A percentile compares a stretch with the other conserved stretches of the same genome.
These are phyloP conservation scores for Caryopteris hybrid DNA, from an alignment of 305 asterid genomes.

Conservation along the genomic window DNA sequence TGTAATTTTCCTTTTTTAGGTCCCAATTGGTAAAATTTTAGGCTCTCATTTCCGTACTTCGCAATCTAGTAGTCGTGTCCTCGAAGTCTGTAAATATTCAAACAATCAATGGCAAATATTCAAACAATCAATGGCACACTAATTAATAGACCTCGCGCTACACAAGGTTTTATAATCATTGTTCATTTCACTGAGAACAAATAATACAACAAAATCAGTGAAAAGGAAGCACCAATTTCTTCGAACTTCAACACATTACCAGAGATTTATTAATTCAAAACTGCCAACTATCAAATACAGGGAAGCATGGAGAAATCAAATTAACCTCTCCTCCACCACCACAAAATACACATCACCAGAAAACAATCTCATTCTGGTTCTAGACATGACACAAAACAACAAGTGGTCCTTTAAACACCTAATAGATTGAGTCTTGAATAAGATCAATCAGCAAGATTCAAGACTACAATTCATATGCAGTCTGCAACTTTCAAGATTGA, in stretches of 20 bases:
- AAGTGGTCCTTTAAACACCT: conserved; percentile 8
- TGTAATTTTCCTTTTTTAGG: not conserved
- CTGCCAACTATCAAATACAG: not conserved
- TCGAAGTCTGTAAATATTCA: not conserved
- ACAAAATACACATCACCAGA: not conserved
- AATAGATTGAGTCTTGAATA: not conserved
- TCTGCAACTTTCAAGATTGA: not conserved
- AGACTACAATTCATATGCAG: not conserved
- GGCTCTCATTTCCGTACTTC: not conserved
- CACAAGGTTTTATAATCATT: not conserved
- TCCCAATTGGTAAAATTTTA: not conserved
- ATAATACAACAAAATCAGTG: not conserved
- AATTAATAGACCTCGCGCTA: not conserved
- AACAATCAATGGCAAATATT: too few relatives aligned
- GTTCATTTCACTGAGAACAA: not conserved
- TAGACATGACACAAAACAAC: not conserved
- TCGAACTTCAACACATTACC: not conserved
- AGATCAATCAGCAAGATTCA: not conserved
- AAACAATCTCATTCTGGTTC: not conserved
- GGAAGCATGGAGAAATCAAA: not conserved
- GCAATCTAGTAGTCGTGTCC: not conserved
- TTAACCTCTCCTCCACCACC: not conserved
- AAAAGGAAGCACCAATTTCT: not conserved
- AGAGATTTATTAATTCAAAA: not conserved
- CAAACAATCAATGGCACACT: not conserved